Base-by-base conservation (phyloP, 495 filamentous ascomycete species). In the Gamarada debralockiae region DNA sequence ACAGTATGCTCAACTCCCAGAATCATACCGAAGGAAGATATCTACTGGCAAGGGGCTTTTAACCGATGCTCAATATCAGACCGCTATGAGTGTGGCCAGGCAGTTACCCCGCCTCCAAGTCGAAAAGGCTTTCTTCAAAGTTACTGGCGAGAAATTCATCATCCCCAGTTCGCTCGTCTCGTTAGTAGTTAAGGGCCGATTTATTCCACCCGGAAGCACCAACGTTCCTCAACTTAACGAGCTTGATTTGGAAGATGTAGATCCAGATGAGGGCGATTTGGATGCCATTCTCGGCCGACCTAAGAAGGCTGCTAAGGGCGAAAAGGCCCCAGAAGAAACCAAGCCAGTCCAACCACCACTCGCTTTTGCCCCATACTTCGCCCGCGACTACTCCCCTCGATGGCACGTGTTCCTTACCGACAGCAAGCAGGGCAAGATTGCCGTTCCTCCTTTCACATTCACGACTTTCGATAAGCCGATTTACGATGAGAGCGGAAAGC, bases 61-160 rank as follows among this genome's bases (percentile, higher is more conserved):
- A 39, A 83, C 78, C 7, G 84, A 89, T 47, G 67, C 78, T 45
- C 83, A 96, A 65, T 96, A 96, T 69, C 71, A 79, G 31, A 78
- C 81, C 21, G 89, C 86, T 24, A 71, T 95, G 46, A 64, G 69
- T 38, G 83, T 96, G 37, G 91, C 90, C 21, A 80, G 81, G 58
- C 88, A 95, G 67, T 72, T 98, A 12, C 93, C 93, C 0, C 75
- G 79, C 39, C 73, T 97, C 41, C 77, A 86, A 51, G 80, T 97
- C n/a, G 90, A 90, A 66, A 92, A 90, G 72, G 89, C 90, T 2
- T 98, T 95, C 72, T 98, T 98, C 81, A 98, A 98, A 75, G 93
- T 98, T 45, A 85, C 88, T 58, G 93, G 93, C 53, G 93, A 98
- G 71, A 87, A 84, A 53, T 88, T 83, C 66, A 86, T 97, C 65